Conservation (phyloP, 768 basidiomycete species). For the Tricholoma hemisulphureum region DNA sequence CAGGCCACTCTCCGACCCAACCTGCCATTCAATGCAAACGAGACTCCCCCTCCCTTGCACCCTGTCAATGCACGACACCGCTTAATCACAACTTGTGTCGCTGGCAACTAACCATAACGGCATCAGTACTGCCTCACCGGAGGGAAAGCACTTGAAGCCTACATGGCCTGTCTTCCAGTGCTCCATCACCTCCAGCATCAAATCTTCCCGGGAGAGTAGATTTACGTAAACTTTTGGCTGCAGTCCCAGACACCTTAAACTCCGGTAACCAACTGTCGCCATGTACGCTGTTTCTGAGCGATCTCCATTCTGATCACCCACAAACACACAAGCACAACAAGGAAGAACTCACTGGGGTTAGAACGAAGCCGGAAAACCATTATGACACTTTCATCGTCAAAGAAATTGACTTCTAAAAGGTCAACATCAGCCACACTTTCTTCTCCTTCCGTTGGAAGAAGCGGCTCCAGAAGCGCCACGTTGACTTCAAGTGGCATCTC, state of each 20-base stretch:
- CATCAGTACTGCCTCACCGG: slow-evolving; percentile 29
- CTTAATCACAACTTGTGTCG: slow-evolving; percentile 50
- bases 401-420: slow-evolving; percentile 70
- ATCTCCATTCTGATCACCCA: slow-evolving; percentile 37
- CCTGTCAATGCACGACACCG: slow-evolving; percentile 55
- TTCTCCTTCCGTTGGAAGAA: slow-evolving; percentile 40
- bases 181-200: slow-evolving; percentile 57
- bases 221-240: slow-evolving; percentile 50
- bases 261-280: slow-evolving; percentile 61
- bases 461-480: slow-evolving; percentile 56
- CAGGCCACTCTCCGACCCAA: slow-evolving; percentile 73
- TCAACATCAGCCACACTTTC: slow-evolving; percentile 42
- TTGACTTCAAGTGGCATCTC: slow-evolving; percentile 42
- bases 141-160: slow-evolving; percentile 32
- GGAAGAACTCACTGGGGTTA: neutral
- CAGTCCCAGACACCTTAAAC: slow-evolving; percentile 58
- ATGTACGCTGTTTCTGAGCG: slow-evolving; percentile 53
- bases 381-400: slow-evolving; percentile 71
- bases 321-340: neutral
- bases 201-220: slow-evolving; percentile 57
- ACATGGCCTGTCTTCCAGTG: slow-evolving; percentile 65
- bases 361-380: slow-evolving; percentile 55
- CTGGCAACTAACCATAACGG: slow-evolving; percentile 45
- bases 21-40: slow-evolving; percentile 73
- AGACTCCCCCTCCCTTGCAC: slow-evolving; percentile 51